Base-by-base conservation (phyloP, 2,329 filamentous ascomycete genomes). In the Cercospora citrullina region DNA sequence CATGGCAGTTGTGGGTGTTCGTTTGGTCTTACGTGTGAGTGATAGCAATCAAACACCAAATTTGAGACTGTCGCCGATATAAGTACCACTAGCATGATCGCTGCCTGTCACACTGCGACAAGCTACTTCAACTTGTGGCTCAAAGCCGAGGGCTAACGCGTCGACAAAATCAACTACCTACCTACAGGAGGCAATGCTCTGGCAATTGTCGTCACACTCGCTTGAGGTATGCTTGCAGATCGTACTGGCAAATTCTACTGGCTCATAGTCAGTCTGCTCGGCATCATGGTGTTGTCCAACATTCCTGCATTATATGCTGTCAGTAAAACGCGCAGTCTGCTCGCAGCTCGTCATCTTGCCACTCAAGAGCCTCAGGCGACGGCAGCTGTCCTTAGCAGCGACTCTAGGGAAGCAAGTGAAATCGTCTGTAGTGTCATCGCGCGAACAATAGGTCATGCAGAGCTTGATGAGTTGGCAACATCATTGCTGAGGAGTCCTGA, bases 61-160 rank as follows among this genome's bases (percentile, higher is more conserved):
- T 55, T 53, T 8, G 28, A 12, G 9, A 59, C 18, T 2, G 0
- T 31, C 16, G n/a, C n/a, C n/a, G n/a, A n/a, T n/a, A n/a, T n/a
- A n/a, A n/a, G n/a, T n/a, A n/a, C n/a, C n/a, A n/a, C n/a, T 30
- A 68, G 63, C 12, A 68, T 68, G 66, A 60, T 68, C 66, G 66
- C 66, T 14, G 66, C 63, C 7, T 65, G 63, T 21, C 66, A 68
- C 36, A 65, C 66, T 14, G 66, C 66, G 45, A 68, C 66, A 18
- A 65, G 63, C 62, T 69, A 69, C 65, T 69, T 69, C 62, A 69
- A 69, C 31, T 36, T 69, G 9, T 69, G 62, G 60, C 68, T 69
- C 57, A 69, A 69, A 60, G 66, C 68, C 30, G 59, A 64, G 21
- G 68, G 68, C 14, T 69, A 69, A 60, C 65, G 65, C 33, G 65